Evolutionary conservation across 1,139 yeast species (phyloP).

Genomic region (Blastobotrys buckinghamii): DNA sequence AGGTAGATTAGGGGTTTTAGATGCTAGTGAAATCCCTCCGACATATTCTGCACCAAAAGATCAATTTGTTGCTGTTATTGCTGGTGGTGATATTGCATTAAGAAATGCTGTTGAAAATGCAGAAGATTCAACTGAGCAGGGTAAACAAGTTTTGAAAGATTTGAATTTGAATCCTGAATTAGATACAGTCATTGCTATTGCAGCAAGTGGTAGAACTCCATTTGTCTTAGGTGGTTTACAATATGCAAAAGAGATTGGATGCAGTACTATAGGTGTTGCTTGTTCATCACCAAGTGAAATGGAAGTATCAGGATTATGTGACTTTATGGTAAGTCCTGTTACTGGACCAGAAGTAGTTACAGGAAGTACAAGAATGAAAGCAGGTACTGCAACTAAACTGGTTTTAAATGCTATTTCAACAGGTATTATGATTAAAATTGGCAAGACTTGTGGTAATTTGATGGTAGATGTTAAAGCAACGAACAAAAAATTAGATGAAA

Average conservation of each 20-base stretch:
- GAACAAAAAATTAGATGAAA: conserved; percentile 21
- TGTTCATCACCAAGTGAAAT: conserved; percentile 24
- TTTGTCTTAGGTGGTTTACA: conserved; percentile 24
- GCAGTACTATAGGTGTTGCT: conserved; percentile 24
- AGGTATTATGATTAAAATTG: conserved; percentile 24
- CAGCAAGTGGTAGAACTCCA: conserved; percentile 29
- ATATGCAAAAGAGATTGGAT: conserved; percentile 21
- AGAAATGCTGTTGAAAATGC: conserved; percentile 30
- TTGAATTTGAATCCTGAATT: conserved; percentile 16
- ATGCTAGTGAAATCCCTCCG: conserved; percentile 33
- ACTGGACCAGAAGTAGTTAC: conserved; percentile 28
- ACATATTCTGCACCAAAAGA: conserved; percentile 29
- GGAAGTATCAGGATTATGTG: conserved; percentile 16
- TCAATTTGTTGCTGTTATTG: conserved; percentile 30
- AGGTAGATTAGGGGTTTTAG: conserved; percentile 29
- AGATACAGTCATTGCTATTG: conserved; percentile 28
- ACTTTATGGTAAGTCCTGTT: conserved; percentile 22
- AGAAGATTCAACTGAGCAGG: conserved; percentile 23
- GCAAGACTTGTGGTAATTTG: conserved; percentile 27
- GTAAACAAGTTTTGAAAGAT: conserved; percentile 17
- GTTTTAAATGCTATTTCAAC: conserved; percentile 27
- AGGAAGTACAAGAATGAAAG: conserved; percentile 28
- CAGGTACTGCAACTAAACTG: conserved; percentile 29
- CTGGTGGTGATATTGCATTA: conserved; percentile 32
- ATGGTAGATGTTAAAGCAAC: conserved; percentile 27